Evolutionary conservation across 441 rosid genomes (phyloP), one percentile per base, ranked within the genome.

Genomic region (Viola pubescens): DNA sequence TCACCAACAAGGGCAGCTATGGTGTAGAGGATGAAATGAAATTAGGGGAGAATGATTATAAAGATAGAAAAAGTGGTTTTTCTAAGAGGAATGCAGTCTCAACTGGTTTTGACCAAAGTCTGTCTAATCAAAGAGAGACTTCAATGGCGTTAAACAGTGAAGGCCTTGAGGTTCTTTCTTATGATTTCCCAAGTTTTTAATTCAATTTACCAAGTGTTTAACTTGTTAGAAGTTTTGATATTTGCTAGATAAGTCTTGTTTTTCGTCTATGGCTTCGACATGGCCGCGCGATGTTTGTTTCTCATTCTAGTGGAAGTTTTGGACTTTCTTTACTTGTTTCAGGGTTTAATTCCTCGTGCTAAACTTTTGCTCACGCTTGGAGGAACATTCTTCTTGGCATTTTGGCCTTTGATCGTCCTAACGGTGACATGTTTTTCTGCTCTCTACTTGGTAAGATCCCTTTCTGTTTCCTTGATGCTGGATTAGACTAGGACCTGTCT

Each of bases 271-370:
- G 34, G 34, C 1, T 26, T 26, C 2, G 34, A 26, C 2, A 26
- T 26, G 34, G 34, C 2, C 1, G 2, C 34, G 34, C 34, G 34
- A 26, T 26, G 2, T 26, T 26, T 26, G 34, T 26, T 26, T 2
- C 34, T 26, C 34, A 26, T 26, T 26, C 34, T 26, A 26, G 34
- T 26, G 1, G 34, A 2, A 26, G 2, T 26, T 26, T 26, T 26
- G 34, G 34, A 26, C 34, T 26, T 26, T 2, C 3, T 63, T 43
- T 42, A 14, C 64, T 61, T 71, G 69, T 68, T 77, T 61, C 85
- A 94, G 99, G 99, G 99, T 16, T 81, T 94, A 70, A 69, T 94
- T 70, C 99, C 97, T 4, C 89, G 97, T 58, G 97, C 86, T 61
- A 90, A 77, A 78, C 75, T 86, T 54, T 76, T 94, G 77, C 77